Base-by-base conservation (phyloP, 164 flowering plant genomes). In the Nymphaea colorata region DNA sequence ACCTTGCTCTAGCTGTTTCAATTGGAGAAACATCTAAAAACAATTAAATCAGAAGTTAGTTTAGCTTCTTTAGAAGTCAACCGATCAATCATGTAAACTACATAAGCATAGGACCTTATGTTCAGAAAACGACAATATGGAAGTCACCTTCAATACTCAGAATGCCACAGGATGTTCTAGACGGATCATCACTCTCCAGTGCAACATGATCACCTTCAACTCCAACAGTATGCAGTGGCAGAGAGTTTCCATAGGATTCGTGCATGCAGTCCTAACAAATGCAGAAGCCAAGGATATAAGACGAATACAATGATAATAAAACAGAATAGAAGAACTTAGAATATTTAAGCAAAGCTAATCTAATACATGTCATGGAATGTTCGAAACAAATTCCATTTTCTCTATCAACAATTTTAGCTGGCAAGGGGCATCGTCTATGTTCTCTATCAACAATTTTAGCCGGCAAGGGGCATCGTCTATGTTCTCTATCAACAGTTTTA, bases 1-100 rank as follows among this genome's bases (percentile, higher is more conserved):
- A 87, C 69, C 96, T 89, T 36, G 90, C 96, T 70, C 96, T 80
- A 61, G 97, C 86, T 4, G 88, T 79, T 80, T 92, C 99, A 75
- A 95, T 92, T n/a, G 99, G 98, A 5, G 83, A 77, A 67, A 95
- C 72, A 85, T 92, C 99, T 95, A 76, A 17, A 12, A 66, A 62
- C 64, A 61, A 61, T 7, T 61, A 61, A 17, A 7, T 61, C 41
- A 12, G n/a, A 41, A 11, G 42, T 61, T 17, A 61, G 10, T 61
- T 51, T 51, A 5, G 36, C 36, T 25, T 25, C 36, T 55, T 62
- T 61, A 11, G 36, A 67, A 68, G 65, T 45, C 67, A 64, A 66
- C 75, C 61, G 66, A 43, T 64, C 67, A 66, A 11, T 70, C 42
- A 67, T 62, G 53, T 67, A 51, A 51, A 51, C 14, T 51, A 51